Conservation (phyloP, 1,139 yeast genomes). For the Pichia sp. region DNA sequence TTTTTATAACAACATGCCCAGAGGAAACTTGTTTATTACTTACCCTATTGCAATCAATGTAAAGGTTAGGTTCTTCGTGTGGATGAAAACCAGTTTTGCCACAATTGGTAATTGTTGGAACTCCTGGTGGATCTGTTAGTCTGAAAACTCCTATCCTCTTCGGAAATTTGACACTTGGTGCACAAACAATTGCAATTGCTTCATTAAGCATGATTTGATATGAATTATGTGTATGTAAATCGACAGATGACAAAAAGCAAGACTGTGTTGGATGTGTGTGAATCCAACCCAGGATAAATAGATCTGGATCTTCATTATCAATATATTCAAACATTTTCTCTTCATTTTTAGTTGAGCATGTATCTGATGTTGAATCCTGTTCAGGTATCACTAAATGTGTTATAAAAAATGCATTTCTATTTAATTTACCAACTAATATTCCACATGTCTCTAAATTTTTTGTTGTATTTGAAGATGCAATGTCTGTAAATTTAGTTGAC, state of each 20-base stretch:
- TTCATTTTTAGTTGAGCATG: conserved; percentile 52
- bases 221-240: conserved; percentile 55
- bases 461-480: conserved; percentile 42
- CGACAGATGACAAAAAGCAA: conserved; percentile 55
- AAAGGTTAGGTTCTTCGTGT: conserved; percentile 42
- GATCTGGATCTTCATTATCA: conserved; percentile 38
- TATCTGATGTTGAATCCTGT: conserved; percentile 51
- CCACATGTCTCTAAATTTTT: conserved; percentile 57
- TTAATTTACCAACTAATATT: conserved; percentile 50
- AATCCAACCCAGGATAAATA: conserved; percentile 60
- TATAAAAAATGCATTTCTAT: conserved; percentile 51
- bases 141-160: conserved; percentile 52
- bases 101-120: conserved; percentile 45
- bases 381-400: conserved; percentile 53
- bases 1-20: conserved; percentile 44
- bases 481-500: conserved; percentile 35
- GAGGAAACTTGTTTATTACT: conserved; percentile 25
- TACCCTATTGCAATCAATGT: conserved; percentile 37
- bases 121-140: conserved; percentile 56
- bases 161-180: conserved; percentile 37
- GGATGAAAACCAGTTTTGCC: conserved; percentile 47
- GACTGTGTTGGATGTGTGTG: conserved; percentile 65
- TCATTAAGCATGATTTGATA: conserved; percentile 65
- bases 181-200: conserved; percentile 56
- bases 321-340: conserved; percentile 47